A percentile compares a stretch with the other conserved stretches of the same genome.
Evolutionary conservation across 306 rosid species (phyloP).

Genomic region (Canavalia ensiformis): DNA sequence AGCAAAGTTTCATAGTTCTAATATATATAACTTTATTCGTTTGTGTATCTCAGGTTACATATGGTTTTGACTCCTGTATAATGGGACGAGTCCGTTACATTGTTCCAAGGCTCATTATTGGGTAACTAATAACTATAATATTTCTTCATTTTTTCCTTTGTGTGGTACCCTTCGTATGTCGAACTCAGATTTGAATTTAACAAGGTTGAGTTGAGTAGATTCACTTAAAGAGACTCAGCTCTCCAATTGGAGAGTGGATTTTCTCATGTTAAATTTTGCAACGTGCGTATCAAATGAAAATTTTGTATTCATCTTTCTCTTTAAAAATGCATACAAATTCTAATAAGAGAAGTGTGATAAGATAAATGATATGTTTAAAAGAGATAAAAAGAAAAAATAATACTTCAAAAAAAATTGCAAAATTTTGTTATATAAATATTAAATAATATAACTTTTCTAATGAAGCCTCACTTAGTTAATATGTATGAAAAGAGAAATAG

Average conservation of each 20-base stretch:
- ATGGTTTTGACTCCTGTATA: conserved; percentile 82
- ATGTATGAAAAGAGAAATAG: neutral
- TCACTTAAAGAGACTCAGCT: neutral
- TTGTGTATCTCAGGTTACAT: conserved; percentile 61
- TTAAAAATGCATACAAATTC: neutral
- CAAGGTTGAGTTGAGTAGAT: neutral
- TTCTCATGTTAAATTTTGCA: neutral
- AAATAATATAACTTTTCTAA: too few species aligned
- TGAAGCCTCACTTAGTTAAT: neutral
- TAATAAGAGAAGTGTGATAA: neutral
- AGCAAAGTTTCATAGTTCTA: neutral
- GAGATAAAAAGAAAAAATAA: too few species aligned
- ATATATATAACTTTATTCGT: neutral
- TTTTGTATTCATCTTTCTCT: neutral
- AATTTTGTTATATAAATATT: too few species aligned
- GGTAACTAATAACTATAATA: conserved; percentile 68
- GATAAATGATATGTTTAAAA: too few species aligned
- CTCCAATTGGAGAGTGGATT: neutral
- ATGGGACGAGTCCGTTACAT: conserved; percentile 77
- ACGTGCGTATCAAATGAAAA: neutral
- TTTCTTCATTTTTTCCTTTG: neutral
- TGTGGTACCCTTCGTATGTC: neutral
- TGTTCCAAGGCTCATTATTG: conserved; percentile 80
- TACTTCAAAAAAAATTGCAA: too few species aligned
- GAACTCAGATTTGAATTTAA: neutral